Evolutionary conservation across 805 yeast species (phyloP), one percentile per base, ranked within the genome.

Genomic region (Brettanomyces sp.): DNA sequence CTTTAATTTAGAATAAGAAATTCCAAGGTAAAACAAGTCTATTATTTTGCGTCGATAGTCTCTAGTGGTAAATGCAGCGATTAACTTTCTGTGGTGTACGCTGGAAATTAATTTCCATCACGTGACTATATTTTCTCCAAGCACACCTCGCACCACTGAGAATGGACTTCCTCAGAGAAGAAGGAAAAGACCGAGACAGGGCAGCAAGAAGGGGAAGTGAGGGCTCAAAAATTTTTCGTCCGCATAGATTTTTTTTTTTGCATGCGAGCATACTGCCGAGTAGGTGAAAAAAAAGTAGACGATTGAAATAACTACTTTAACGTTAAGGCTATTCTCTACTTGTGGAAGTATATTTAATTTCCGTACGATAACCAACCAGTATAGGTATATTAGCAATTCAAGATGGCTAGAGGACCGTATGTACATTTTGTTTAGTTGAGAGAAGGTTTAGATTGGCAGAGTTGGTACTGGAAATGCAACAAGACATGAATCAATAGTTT

Each of bases 401-500:
- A 74, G 68, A 80, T 80, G 86, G 85, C 77, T 69, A 79, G 86
- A 80, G 86, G 86, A 73, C 85, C 85, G 78, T 74, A 73, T 68
- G 79, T 74, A 67, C 45, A 41, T 7, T 25, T 21, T 21, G 32
- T 28, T 18, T 28, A 28, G 34, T 13, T 22, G 18, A n/a, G 14
- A 21, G 22, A 25, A 3, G n/a, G 34, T 12, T 13, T 24, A 28
- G 24, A 9, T 24, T n/a, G 11, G 34, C 14, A 8, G 4, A 7
- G 7, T 8, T 28, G 9, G 11, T 6, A 28, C 8, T 38, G 41
- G 18, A 18, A 23, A 38, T 14, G 7, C 11, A 8, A 18, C 13
- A 12, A 12, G 8, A 18, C 8, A 35, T 35, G 41, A 23, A 38
- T 38, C 28, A 23, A 38, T 8, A 18, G 23, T 13, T 21, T 34